Evolutionary conservation across 495 filamentous ascomycete genomes (phyloP), one percentile per base, ranked within the genome.

Genomic region (Xylaria intraflava): DNA sequence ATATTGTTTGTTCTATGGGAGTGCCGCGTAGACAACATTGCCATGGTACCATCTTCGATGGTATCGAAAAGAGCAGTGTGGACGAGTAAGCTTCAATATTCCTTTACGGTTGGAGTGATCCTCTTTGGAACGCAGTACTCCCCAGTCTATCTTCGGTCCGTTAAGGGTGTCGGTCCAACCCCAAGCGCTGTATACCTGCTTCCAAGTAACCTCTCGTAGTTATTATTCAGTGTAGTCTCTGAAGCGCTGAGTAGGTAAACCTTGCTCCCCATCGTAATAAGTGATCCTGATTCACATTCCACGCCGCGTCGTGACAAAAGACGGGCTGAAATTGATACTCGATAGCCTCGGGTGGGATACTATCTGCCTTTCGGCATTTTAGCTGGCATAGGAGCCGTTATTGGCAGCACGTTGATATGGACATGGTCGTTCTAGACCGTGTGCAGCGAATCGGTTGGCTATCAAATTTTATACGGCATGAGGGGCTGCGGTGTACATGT

Each of bases 61-160:
- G 19, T 71, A 9, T 33, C 38, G 31, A 49, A 55, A n/a, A 55
- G 66, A 2, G 49, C 60, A 1, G 62, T 64, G 45, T 62, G 56
- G 44, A 64, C 59, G 53, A 68, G 66, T 56, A 53, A 45, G 22
- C 44, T 67, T 24, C 55, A 55, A 3, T 48, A 59, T 38, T 61
- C 65, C 10, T 50, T 62, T 19, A 52, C 62, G 27, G 56, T 50
- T 30, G 57, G 58, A 17, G 59, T 54, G 1, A 58, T 53, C 20
- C 49, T 66, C 27, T 55, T 42, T 24, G 30, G 57, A 2, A 17
- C 63, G 2, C 61, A 57, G 56, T 81, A 78, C 50, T 61, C 86
- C 0, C 82, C 83, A 1, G 76, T 87, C 44, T 88, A 80, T 75
- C 86, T 88, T 64, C 86, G 88, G 62, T 75, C 75, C 4, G 77